Conservation (phyloP, 2,329 filamentous ascomycete species). For the Colletotrichum sojae region DNA sequence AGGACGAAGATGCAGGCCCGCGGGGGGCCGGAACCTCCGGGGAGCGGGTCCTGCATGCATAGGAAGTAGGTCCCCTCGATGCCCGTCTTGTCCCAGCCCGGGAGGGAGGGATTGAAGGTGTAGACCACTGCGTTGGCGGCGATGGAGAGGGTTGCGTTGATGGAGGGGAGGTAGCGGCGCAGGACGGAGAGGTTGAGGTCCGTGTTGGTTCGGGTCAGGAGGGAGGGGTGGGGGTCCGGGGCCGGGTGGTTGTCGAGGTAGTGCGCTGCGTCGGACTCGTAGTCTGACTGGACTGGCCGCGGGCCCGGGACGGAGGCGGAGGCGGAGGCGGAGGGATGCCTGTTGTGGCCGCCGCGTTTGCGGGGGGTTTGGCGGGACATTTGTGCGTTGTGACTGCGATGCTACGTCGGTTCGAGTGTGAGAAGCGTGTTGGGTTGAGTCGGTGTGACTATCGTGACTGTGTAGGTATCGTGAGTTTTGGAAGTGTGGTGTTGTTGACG, state of each 20-base stretch:
- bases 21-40: no score
- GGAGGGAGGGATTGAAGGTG: slow-evolving; percentile 75
- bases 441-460: neutral
- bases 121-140: slow-evolving; percentile 92
- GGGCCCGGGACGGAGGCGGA: slow-evolving; percentile 53
- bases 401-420: neutral
- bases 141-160: slow-evolving; percentile 81
- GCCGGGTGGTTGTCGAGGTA: slow-evolving; percentile 59
- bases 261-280: slow-evolving; percentile 75
- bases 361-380: slow-evolving; percentile 63
- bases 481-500: neutral
- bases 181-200: slow-evolving; percentile 91
- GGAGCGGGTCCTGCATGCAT: slow-evolving; percentile 72
- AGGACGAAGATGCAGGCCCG: slow-evolving; percentile 77
- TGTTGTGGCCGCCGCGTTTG: slow-evolving; percentile 54
- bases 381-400: neutral
- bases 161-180: slow-evolving; percentile 82
- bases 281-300: slow-evolving; percentile 63
- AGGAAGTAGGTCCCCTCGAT: slow-evolving; percentile 93
- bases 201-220: slow-evolving; percentile 79
- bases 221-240: slow-evolving; percentile 61
- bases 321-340: slow-evolving; percentile 56
- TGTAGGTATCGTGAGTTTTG: neutral
- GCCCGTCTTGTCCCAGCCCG: slow-evolving; percentile 86
- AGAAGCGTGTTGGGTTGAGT: neutral